Conservation (phyloP, 495 filamentous ascomycete genomes). For the Tuber brumale region DNA sequence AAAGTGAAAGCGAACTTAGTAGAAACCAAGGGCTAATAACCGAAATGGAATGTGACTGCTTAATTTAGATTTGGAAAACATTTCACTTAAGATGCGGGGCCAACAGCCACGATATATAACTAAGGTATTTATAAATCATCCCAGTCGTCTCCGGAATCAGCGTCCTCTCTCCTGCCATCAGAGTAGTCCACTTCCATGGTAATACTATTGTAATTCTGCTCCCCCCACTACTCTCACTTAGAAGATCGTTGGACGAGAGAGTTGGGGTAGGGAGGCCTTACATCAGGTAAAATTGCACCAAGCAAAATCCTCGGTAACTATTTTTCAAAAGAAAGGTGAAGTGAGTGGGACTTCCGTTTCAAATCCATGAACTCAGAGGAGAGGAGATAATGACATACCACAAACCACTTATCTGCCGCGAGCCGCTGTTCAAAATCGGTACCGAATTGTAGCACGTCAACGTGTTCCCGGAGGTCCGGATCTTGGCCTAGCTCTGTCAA, state of each 20-base stretch:
- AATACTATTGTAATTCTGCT: no score
- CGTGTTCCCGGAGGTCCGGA: slow-evolving; percentile 49
- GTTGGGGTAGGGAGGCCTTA: background rate
- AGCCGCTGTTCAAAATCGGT: background rate
- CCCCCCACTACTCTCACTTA: no score
- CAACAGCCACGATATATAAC: no score
- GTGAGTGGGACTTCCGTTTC: background rate
- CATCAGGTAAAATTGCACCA: background rate
- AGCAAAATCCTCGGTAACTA: background rate
- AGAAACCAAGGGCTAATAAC: no score
- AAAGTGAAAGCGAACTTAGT: no score
- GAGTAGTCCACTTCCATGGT: no score
- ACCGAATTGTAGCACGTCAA: slow-evolving; percentile 44
- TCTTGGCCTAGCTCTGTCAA: slow-evolving; percentile 56
- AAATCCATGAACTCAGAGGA: background rate
- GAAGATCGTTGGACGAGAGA: background rate
- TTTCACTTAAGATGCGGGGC: no score
- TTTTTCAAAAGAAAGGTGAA: background rate
- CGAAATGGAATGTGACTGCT: no score
- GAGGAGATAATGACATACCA: background rate
- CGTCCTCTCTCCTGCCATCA: no score
- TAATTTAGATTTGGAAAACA: no score
- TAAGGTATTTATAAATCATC: no score
- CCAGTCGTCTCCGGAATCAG: no score
- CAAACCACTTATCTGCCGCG: background rate